phyloP scores from a whole-genome alignment of 1,139 yeast species.

The Pichia sp. region DNA sequence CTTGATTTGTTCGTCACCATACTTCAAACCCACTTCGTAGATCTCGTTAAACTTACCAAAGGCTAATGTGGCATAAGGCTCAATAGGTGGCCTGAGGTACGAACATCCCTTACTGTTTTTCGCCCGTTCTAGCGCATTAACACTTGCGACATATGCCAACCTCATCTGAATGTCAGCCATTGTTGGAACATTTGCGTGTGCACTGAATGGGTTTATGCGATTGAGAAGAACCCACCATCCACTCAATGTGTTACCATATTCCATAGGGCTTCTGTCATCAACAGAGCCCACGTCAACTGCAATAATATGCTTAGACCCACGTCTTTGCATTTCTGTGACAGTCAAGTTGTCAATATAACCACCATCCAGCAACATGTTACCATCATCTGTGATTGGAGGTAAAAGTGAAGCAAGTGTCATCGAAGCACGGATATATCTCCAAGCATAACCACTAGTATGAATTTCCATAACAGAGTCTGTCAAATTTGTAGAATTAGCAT shows the following conservation, averaged over 20 bases:
- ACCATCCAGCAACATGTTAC: slow-evolving; percentile 91
- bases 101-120: slow-evolving; percentile 80
- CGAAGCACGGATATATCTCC: slow-evolving; percentile 94
- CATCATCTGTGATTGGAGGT: slow-evolving; percentile 86
- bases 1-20: slow-evolving; percentile 59
- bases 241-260: slow-evolving; percentile 87
- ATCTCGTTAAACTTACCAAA: slow-evolving; percentile 91
- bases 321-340: slow-evolving; percentile 80
- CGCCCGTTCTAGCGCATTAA: slow-evolving; percentile 85
- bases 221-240: slow-evolving; percentile 90
- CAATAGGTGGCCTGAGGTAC: slow-evolving; percentile 94
- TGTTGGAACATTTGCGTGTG: slow-evolving; percentile 83
- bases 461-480: slow-evolving; percentile 95
- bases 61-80: slow-evolving; percentile 84
- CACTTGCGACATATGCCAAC: slow-evolving; percentile 91
- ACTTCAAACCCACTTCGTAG: slow-evolving; percentile 71
- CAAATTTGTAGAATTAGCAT: slow-evolving; percentile 90
- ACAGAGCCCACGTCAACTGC: slow-evolving; percentile 98
- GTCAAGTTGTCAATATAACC: slow-evolving; percentile 94
- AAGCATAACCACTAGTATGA: slow-evolving; percentile 86
- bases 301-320: slow-evolving; percentile 83
- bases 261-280: slow-evolving; percentile 87
- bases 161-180: slow-evolving; percentile 94
- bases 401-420: slow-evolving; percentile 94
- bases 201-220: slow-evolving; percentile 86